Conservation (phyloP, 1,284 basidiomycete species). For the Singerocomus inundabilis region DNA sequence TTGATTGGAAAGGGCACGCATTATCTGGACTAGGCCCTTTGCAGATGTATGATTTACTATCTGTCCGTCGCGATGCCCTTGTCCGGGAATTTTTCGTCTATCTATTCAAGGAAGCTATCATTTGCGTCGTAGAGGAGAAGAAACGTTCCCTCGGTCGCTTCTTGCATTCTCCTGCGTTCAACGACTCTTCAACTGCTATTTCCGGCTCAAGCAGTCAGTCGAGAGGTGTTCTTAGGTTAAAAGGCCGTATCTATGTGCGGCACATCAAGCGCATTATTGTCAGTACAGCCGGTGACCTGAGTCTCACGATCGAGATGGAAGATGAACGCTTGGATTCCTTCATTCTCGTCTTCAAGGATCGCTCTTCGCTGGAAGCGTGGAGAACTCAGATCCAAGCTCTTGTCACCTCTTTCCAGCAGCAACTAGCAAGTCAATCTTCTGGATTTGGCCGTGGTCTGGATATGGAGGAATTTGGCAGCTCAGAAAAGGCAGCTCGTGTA, state of each 20-base stretch:
- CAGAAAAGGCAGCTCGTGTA: conserved; percentile 71
- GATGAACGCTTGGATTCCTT: conserved; percentile 91
- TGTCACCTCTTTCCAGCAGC: conserved; percentile 62
- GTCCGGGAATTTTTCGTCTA: conserved; percentile 93
- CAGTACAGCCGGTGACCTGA: conserved; percentile 76
- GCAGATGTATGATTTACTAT: conserved; percentile 88
- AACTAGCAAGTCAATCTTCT: conserved; percentile 32
- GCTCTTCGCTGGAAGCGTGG: conserved; percentile 89
- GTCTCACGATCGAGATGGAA: conserved; percentile 92
- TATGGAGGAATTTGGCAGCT: conserved; percentile 76
- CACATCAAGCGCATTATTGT: conserved; percentile 89
- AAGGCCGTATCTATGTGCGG: conserved; percentile 91
- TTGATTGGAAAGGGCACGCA: conserved; percentile 93
- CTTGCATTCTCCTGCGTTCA: conserved; percentile 54
- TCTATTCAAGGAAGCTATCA: conserved; percentile 94
- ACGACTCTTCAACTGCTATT: conserved; percentile 45
- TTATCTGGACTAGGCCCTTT: conserved; percentile 83
- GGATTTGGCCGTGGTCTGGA: conserved; percentile 44
- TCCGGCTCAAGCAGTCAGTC: conserved; percentile 44
- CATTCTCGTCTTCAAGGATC: conserved; percentile 90
- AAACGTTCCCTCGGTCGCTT: conserved; percentile 76
- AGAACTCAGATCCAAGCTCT: conserved; percentile 74
- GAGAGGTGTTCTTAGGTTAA: conserved; percentile 83
- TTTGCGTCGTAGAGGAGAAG: conserved; percentile 94
- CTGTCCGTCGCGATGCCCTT: conserved; percentile 82